Conservation (phyloP, 1,284 basidiomycete species). For the Ustilago shanxiensis region DNA sequence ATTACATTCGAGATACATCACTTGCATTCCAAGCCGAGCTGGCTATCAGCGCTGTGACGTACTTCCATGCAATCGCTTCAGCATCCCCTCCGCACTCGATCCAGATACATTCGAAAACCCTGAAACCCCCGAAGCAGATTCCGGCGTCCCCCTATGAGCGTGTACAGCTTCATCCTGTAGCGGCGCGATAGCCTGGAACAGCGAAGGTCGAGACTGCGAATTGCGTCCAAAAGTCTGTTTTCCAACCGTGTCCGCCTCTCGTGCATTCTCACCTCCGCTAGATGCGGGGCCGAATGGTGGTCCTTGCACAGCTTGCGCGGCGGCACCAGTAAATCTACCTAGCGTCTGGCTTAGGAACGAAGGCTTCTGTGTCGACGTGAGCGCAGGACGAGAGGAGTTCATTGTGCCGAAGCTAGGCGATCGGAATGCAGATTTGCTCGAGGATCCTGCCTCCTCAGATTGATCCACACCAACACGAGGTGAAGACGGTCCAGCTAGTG, state of each 20-base stretch:
- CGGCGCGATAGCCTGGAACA: conserved; percentile 38
- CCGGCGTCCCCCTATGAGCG: conserved; percentile 30
- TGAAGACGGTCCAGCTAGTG: conserved; percentile 22
- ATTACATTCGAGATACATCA: too few species aligned
- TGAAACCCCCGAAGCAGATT: conserved; percentile 33
- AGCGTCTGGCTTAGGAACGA: conserved; percentile 54
- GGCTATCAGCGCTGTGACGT: conserved; percentile 5
- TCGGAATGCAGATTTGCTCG: conserved; percentile 6
- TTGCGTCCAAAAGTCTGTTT: conserved; percentile 10
- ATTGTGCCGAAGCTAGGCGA: conserved; percentile 20
- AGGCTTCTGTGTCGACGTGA: conserved; percentile 19
- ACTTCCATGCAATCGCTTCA: conserved; percentile 27
- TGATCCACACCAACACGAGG: conserved; percentile 4
- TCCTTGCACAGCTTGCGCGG: conserved; percentile 17
- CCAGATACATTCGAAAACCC: conserved; percentile 34
- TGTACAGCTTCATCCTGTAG: conserved; percentile 15
- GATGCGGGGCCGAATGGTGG: conserved; percentile 28
- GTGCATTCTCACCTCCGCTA: neutral
- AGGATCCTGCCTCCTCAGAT: conserved; percentile 7
- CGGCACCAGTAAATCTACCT: conserved; percentile 42
- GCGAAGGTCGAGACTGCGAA: conserved; percentile 27
- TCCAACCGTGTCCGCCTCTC: conserved; percentile 12
- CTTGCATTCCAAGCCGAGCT: neutral
- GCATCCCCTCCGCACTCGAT: conserved; percentile 36
- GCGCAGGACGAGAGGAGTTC: conserved; percentile 10